phyloP scores from a whole-genome alignment of 305 asterid genomes.

The Plantago rigida region DNA sequence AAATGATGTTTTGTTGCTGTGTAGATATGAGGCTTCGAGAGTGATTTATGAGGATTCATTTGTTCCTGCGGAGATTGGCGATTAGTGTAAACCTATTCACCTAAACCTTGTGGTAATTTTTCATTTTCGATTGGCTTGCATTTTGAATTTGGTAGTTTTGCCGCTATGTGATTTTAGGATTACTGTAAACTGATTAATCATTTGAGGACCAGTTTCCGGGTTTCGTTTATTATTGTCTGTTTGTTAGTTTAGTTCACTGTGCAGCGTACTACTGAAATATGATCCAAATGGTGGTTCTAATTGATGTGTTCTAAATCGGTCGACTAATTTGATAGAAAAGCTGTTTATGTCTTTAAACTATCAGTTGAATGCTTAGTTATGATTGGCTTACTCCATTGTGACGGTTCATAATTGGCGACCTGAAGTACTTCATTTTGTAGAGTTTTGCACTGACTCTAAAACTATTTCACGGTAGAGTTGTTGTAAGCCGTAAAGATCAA shows the following conservation, averaged over 20 bases:
- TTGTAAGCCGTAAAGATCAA: no score
- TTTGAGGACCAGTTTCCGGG: no score
- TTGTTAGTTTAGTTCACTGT: no score
- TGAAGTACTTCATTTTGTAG: no score
- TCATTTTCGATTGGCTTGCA: neutral
- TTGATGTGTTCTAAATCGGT: constrained; percentile 2
- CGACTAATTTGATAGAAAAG: constrained; percentile 1
- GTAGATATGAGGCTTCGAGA: constrained; percentile 57
- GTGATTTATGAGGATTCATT: constrained; percentile 39
- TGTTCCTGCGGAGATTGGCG: constrained; percentile 41
- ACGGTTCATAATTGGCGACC: neutral
- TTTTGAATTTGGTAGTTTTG: neutral
- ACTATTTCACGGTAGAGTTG: no score
- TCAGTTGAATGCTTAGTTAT: neutral
- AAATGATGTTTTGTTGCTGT: neutral
- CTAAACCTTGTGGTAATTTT: constrained; percentile 74
- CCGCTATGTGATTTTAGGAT: neutral
- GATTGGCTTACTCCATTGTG: neutral
- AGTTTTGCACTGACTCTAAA: no score
- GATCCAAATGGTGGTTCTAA: constrained; percentile 11
- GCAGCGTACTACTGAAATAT: neutral
- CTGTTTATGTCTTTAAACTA: no score
- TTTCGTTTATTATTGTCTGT: no score
- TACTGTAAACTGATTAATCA: no score
- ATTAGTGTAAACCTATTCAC: constrained; percentile 67